Conservation (phyloP, 345 rosid genomes). For the Leavenworthia alabamica region DNA sequence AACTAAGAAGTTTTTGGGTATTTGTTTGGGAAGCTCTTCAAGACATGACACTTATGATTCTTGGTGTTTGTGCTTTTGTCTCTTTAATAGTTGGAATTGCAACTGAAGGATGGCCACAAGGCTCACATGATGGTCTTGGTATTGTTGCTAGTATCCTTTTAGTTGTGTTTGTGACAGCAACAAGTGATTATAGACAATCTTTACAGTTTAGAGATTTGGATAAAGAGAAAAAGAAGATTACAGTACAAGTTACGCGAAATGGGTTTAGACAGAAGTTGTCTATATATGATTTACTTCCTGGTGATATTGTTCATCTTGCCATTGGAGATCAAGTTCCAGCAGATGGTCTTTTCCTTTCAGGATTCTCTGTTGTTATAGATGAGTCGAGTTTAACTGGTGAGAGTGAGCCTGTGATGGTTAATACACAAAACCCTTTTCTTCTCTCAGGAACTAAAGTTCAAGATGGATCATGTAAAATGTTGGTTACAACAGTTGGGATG, state of each 20-base stretch:
- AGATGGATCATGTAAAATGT: constrained; percentile 91
- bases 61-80: constrained; percentile 77
- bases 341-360: constrained; percentile 80
- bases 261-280: constrained; percentile 85
- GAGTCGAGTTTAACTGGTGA: constrained; percentile 92
- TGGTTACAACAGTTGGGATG: constrained; percentile 89
- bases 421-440: constrained; percentile 60
- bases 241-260: constrained; percentile 68
- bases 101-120: constrained; percentile 93
- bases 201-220: constrained; percentile 82
- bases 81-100: constrained; percentile 82
- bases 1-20: constrained; percentile 58
- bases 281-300: constrained; percentile 75
- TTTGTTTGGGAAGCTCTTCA: constrained; percentile 96
- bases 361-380: constrained; percentile 77
- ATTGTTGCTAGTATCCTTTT: constrained; percentile 80
- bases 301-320: constrained; percentile 85
- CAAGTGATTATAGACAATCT: constrained; percentile 86
- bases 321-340: constrained; percentile 96
- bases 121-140: constrained; percentile 91
- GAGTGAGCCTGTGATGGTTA: constrained; percentile 74
- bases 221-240: constrained; percentile 85
- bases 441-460: constrained; percentile 88
- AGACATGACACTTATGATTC: constrained; percentile 89
- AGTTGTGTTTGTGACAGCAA: constrained; percentile 83